Evolutionary conservation across 495 filamentous ascomycete genomes (phyloP).

Genomic region (Lentithecium fluviatile): DNA sequence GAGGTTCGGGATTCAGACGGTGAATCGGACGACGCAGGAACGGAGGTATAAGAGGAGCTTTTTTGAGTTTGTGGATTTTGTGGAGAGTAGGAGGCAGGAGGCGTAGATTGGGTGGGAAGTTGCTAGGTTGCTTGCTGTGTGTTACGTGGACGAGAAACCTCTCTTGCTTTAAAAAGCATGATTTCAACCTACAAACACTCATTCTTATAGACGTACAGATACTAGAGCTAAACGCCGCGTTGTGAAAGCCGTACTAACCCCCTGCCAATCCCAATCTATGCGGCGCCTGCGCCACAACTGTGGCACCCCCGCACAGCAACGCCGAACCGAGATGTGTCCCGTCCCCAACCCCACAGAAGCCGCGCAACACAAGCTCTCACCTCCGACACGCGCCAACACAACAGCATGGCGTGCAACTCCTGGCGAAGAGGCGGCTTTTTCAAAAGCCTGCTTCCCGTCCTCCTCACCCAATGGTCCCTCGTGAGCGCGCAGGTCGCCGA

Average conservation of each 20-base stretch:
- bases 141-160: too few species aligned
- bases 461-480: conserved; percentile 9
- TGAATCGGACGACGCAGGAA: conserved; percentile 47
- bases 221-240: too few species aligned
- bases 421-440: background rate
- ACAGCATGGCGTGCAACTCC: background rate
- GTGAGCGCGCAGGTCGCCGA: conserved; percentile 32
- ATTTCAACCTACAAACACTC: too few species aligned
- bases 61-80: conserved; percentile 51
- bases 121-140: too few species aligned
- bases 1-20: conserved; percentile 49
- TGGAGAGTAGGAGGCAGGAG: conserved; percentile 3
- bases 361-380: background rate
- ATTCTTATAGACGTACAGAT: too few species aligned
- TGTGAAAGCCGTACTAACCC: too few species aligned
- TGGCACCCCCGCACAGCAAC: conserved; percentile 1
- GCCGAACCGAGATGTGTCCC: conserved; percentile 14
- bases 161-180: too few species aligned
- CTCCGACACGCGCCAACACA: conserved; percentile 1
- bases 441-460: background rate
- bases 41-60: conserved; percentile 51
- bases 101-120: background rate
- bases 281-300: conserved; percentile 5
- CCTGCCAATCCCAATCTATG: too few species aligned
- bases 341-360: conserved; percentile 9